A percentile compares a stretch with the other conserved stretches of the same genome.
phyloP scores from a whole-genome alignment of 2,329 filamentous ascomycete genomes.

The Phaeosphaeriaceae sp. region DNA sequence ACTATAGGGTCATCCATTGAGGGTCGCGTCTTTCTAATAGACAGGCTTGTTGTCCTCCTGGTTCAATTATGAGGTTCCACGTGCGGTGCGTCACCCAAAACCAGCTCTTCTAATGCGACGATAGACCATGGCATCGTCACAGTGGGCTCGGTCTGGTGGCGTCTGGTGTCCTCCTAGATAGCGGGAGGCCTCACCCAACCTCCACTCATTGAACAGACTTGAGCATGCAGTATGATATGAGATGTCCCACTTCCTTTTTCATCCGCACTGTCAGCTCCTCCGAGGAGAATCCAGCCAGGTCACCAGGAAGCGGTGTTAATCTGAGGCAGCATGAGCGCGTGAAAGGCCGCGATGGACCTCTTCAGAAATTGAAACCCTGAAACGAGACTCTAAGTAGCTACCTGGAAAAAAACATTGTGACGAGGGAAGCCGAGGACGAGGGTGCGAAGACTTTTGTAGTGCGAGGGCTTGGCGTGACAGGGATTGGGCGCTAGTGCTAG shows the following conservation, averaged over 20 bases:
- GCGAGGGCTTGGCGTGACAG: conserved; percentile 1
- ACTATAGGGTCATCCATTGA: no score
- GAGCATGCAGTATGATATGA: background rate
- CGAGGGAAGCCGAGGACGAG: background rate
- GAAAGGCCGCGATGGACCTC: conserved; percentile 80
- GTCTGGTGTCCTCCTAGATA: no score
- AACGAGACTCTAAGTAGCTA: conserved; percentile 93
- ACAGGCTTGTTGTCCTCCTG: no score
- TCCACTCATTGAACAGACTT: no score
- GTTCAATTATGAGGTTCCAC: no score
- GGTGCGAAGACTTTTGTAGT: background rate
- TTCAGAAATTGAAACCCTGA: conserved; percentile 90
- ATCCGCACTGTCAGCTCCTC: conserved; percentile 51
- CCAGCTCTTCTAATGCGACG: no score
- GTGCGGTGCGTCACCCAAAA: no score
- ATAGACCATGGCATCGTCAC: no score
- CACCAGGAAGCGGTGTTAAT: conserved; percentile 68
- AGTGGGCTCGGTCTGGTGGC: no score
- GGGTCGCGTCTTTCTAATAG: no score
- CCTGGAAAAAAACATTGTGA: background rate
- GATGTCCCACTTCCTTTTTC: conserved; percentile 51
- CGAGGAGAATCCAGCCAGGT: conserved; percentile 57
- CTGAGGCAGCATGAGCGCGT: conserved; percentile 99
- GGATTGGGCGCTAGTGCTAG: conserved; percentile 3
- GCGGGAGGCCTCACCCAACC: no score